Evolutionary conservation across 2,329 filamentous ascomycete genomes (phyloP), one percentile per base, ranked within the genome.

Genomic region (Penicillium aurantiogriseum): DNA sequence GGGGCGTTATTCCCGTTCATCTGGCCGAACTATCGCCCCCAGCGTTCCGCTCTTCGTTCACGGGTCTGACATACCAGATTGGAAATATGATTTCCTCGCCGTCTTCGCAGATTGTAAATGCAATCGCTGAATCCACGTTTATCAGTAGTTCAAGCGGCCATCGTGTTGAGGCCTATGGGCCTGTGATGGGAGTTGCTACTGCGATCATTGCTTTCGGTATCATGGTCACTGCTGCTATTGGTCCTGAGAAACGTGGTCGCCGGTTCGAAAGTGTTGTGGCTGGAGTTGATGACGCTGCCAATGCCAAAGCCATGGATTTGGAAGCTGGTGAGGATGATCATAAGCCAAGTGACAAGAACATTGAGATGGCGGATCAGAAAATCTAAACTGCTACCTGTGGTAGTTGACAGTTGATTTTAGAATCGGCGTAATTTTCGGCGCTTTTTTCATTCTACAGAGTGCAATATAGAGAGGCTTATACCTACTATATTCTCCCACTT

Each of bases 71-170:
- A 3, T 91, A 92, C 75, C 88, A 93, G 74, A 81, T 92, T 2
- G 90, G 90, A 49, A 93, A 92, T 71, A 83, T 71, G 69, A 70
- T 70, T 38, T 70, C 68, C n/a, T 71, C 69, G 5, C 93, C 87
- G 17, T 87, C 85, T 0, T 86, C 89, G 0, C 89, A 92, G 71
- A 92, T 92, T 47, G 87, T 92, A 69, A 91, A 91, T 59, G 88
- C 87, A 13, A 81, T 92, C 50, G 81, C 89, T 1, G 88, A 92
- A 67, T 82, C 77, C 44, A 80, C 80, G 35, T 81, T 81, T 39
- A 78, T 91, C 45, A 84, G 73, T 0, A 78, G 81, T 40, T 69
- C 70, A 6, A 76, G 78, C 10, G 88, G 88, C 3, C 71, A 85
- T 55, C 71, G 69, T 4, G 88, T 85, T 1, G 83, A 89, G 50